Evolutionary conservation across 2,329 filamentous ascomycete species (phyloP).

Genomic region (Aureobasidium leucospermi): DNA sequence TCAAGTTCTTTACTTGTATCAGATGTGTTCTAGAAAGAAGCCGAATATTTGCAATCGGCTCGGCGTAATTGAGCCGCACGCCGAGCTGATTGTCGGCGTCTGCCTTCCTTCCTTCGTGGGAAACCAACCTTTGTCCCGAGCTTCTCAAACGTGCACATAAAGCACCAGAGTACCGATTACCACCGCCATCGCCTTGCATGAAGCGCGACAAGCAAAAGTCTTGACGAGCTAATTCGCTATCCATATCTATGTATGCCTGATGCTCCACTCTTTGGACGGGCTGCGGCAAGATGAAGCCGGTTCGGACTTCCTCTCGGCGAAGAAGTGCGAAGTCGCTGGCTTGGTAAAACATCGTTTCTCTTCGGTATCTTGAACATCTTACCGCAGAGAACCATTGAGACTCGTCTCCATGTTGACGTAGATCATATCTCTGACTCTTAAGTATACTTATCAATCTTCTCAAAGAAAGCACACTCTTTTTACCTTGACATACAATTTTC

Average conservation of each 20-base stretch:
- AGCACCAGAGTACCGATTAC: too few species aligned
- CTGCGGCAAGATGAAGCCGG: neutral
- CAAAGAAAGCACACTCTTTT: neutral
- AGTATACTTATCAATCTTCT: neutral
- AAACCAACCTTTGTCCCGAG: too few species aligned
- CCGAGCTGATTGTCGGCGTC: too few species aligned
- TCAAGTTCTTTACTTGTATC: too few species aligned
- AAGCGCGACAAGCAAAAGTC: too few species aligned
- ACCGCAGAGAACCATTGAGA: neutral
- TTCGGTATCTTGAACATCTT: neutral
- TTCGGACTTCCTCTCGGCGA: neutral
- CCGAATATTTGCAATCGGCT: too few species aligned
- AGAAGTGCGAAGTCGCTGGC: slow-evolving; percentile 3
- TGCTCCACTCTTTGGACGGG: neutral
- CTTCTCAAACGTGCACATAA: too few species aligned
- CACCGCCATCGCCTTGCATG: too few species aligned
- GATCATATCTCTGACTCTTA: slow-evolving; percentile 1
- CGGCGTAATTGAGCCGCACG: too few species aligned
- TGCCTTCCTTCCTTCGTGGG: too few species aligned
- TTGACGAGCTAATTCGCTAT: too few species aligned
- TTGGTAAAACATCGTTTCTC: neutral
- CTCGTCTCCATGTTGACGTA: neutral
- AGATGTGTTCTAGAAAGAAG: too few species aligned
- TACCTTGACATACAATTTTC: neutral
- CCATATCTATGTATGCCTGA: neutral